Evolutionary conservation across 2,329 filamentous ascomycete species (phyloP), one percentile per base, ranked within the genome.

Genomic region (Nannizziopsis arthrosporioides): DNA sequence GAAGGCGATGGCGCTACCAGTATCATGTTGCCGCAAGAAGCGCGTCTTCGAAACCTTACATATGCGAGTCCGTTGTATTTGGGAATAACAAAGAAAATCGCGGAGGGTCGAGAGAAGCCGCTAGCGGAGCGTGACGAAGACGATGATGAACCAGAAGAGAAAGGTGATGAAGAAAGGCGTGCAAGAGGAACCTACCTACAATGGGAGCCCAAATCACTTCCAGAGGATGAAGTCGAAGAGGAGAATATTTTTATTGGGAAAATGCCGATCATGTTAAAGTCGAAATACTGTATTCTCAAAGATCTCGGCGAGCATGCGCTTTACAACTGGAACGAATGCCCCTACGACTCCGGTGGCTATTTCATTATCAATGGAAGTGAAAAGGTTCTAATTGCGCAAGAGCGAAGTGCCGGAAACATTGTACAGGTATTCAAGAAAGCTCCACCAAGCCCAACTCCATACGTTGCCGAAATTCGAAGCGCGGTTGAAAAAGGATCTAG

Each of bases 361-460:
- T 98, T 98, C 63, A 87, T 98, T 59, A 98, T 98, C 75, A 98
- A 98, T 70, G 92, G 92, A 38, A 94, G 86, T 67, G 92, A 98
- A 64, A 98, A 98, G 74, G 92, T 98, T 17, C 72, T 98, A 57
- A 98, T 98, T 59, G 92, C 92, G 1, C 92, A 98, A 65, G 92
- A 98, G 68, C 84, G 92, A 53, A 95, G 89, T 63, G 92, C 92
- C 36, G 92, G 90, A 62, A 98, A 98, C 63, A 98, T 96, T 51
- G 92, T 98, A 4, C 92, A 98, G 68, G 90, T 98, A 22, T 98
- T 98, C 78, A 90, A 94, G 70, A 98, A 98, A 72, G 87, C 90
- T 0, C 78, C 82, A 57, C 87, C 88, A n/a, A 90, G 86, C 56
- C 85, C 87, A 8, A 94, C 87, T 54, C 89, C 88, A 1, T 94